Percentiles rank a stretch among this genome's conserved stretches.
Evolutionary conservation across 371 early-diverging fungal species (phyloP).

Genomic region (Funneliformis caledonium): DNA sequence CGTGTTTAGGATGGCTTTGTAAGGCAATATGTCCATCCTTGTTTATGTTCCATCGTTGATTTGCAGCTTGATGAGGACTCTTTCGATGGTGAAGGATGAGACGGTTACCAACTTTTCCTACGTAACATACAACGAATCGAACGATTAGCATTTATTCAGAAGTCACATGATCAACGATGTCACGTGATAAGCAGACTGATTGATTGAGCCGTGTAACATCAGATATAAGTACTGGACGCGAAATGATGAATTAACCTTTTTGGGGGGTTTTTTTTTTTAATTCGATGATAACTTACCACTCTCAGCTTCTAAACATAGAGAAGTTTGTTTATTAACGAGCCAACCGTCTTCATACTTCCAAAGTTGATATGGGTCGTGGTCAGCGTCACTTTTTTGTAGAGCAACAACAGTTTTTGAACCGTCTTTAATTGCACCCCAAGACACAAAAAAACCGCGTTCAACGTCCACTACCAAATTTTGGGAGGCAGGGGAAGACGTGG

Average conservation of each 20-base stretch:
- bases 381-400: conserved; percentile 44
- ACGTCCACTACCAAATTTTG: conserved; percentile 52
- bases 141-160: neutral
- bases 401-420: conserved; percentile 49
- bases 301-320: conserved; percentile 60
- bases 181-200: too few species aligned
- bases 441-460: conserved; percentile 46
- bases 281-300: conserved; percentile 47
- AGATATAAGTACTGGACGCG: too few species aligned
- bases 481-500: conserved; percentile 41
- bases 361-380: conserved; percentile 52
- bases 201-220: neutral
- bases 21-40: conserved; percentile 31
- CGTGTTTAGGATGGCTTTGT: conserved; percentile 2
- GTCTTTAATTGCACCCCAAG: conserved; percentile 45
- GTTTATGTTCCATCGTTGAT: conserved; percentile 25
- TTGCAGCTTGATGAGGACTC: neutral
- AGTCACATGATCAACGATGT: neutral
- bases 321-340: conserved; percentile 57
- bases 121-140: neutral
- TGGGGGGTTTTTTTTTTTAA: neutral
- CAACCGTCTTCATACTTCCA: conserved; percentile 62
- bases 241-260: too few species aligned
- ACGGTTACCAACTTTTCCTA: conserved; percentile 18
- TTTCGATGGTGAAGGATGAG: neutral